A percentile compares a stretch with the other conserved stretches of the same genome.
phyloP scores from a whole-genome alignment of 352 stramenopile genomes.

The Globisporangium cystogenes region DNA sequence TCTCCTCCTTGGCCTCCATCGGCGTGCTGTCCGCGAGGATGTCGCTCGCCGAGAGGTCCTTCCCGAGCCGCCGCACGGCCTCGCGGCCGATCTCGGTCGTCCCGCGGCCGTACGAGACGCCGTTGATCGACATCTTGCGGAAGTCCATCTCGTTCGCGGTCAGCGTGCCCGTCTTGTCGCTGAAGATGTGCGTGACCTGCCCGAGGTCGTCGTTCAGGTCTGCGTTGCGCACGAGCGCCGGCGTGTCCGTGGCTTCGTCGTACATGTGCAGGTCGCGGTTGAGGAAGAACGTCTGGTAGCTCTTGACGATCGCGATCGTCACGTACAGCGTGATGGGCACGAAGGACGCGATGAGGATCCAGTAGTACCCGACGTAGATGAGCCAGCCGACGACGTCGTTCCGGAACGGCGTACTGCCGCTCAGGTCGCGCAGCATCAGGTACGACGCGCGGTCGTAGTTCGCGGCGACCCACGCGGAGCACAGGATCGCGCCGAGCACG shows the following conservation, averaged over 20 bases:
- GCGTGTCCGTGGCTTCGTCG: constrained; percentile 71
- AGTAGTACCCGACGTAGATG: constrained; percentile 85
- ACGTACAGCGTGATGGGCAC: constrained; percentile 88
- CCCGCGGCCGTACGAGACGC: constrained; percentile 72
- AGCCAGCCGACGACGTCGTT: constrained; percentile 64
- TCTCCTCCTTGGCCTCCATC: constrained; percentile 47
- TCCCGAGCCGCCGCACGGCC: constrained; percentile 59
- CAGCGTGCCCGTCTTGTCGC: constrained; percentile 82
- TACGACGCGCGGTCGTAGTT: constrained; percentile 60
- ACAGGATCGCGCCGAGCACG: constrained; percentile 61
- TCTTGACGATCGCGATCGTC: constrained; percentile 84
- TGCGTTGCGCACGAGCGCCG: constrained; percentile 73
- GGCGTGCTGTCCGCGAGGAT: constrained; percentile 62
- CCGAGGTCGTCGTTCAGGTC: constrained; percentile 85
- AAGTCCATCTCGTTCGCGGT: constrained; percentile 89
- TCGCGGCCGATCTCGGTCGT: constrained; percentile 84
- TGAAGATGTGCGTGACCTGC: constrained; percentile 88
- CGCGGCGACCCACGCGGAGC: constrained; percentile 57
- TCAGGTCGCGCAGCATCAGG: constrained; percentile 62
- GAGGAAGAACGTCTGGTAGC: constrained; percentile 82
- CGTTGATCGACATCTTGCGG: constrained; percentile 83
- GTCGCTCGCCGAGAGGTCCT: constrained; percentile 72
- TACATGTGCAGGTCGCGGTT: constrained; percentile 87
- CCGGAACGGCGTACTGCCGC: constrained; percentile 55
- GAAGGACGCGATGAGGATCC: constrained; percentile 85